A percentile compares a stretch with the other conserved stretches of the same genome.
phyloP scores from a whole-genome alignment of 225 moss, liverwort and hornwort species.

The Marchantia paleacea region DNA sequence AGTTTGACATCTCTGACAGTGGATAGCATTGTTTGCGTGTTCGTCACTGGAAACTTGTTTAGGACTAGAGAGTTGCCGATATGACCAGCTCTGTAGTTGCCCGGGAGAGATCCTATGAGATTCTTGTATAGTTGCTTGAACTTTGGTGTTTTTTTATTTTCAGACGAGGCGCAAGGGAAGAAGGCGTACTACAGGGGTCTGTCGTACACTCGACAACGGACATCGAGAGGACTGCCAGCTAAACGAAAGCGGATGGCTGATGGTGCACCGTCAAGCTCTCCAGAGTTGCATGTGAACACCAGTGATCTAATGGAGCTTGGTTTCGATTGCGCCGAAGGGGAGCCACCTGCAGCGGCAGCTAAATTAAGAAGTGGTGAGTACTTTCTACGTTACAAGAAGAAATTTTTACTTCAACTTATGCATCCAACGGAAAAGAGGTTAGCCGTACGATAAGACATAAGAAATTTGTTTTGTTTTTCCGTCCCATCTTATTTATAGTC shows the following conservation, averaged over 20 bases:
- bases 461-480: too few relatives aligned
- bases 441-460: too few relatives aligned
- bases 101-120: background rate
- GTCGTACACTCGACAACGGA: conserved; percentile 87
- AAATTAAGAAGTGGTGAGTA: conserved; percentile 95
- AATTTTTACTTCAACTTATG: conserved; percentile 10
- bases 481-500: background rate
- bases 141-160: background rate
- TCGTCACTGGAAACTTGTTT: too few relatives aligned
- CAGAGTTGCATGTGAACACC: conserved; percentile 77
- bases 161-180: conserved; percentile 72
- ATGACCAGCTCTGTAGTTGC: background rate
- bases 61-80: background rate
- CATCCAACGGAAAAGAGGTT: background rate
- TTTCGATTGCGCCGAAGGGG: conserved; percentile 85
- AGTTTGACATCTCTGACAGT: too few relatives aligned
- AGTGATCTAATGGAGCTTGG: conserved; percentile 78
- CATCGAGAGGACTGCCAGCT: conserved; percentile 68
- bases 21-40: too few relatives aligned
- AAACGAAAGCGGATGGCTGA: conserved; percentile 77
- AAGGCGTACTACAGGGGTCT: conserved; percentile 66
- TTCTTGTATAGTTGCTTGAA: background rate
- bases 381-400: background rate
- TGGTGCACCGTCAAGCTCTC: conserved; percentile 49
- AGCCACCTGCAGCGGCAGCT: conserved; percentile 99